A percentile compares a stretch with the other conserved stretches of the same genome.
Conservation (phyloP, 2,329 filamentous ascomycete genomes). For the Aspergillaceae sp. region DNA sequence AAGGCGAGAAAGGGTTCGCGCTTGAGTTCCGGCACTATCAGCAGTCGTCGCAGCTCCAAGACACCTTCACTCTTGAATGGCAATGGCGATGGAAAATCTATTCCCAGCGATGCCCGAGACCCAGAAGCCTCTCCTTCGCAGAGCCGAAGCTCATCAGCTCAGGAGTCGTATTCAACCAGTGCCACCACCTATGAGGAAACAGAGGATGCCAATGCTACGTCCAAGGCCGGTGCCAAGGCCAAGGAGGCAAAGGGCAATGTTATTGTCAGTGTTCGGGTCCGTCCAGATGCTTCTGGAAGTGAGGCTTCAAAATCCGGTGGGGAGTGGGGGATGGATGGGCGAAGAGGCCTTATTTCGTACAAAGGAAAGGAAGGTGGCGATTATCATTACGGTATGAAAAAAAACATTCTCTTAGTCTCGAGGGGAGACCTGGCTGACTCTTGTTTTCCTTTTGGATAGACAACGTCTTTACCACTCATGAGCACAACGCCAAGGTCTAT, state of each 20-base stretch:
- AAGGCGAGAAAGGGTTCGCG: constrained; percentile 51
- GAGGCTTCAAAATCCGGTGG: constrained; percentile 57
- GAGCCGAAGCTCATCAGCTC: constrained; percentile 83
- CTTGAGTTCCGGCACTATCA: constrained; percentile 46
- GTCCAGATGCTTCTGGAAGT: constrained; percentile 63
- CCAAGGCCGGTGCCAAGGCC: constrained; percentile 24
- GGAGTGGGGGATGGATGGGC: constrained; percentile 88
- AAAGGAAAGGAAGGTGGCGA: constrained; percentile 84
- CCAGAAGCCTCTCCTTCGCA: constrained; percentile 77
- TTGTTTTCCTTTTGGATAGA: constrained; percentile 47
- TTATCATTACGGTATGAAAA: constrained; percentile 68
- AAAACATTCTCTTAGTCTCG: not conserved
- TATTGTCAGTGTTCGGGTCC: constrained; percentile 85
- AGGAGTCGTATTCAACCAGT: constrained; percentile 85
- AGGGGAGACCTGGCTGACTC: not conserved
- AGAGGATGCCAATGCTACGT: constrained; percentile 42
- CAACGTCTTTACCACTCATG: constrained; percentile 90
- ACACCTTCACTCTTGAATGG: constrained; percentile 72
- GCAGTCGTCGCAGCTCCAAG: constrained; percentile 41
- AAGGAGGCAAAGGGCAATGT: constrained; percentile 89
- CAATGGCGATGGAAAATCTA: constrained; percentile 66
- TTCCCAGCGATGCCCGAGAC: constrained; percentile 56
- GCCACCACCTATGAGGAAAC: constrained; percentile 81
- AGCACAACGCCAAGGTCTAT: constrained; percentile 92
- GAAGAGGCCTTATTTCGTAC: constrained; percentile 72